Evolutionary conservation across 768 basidiomycete genomes (phyloP).

Genomic region (Daedalea quercina): DNA sequence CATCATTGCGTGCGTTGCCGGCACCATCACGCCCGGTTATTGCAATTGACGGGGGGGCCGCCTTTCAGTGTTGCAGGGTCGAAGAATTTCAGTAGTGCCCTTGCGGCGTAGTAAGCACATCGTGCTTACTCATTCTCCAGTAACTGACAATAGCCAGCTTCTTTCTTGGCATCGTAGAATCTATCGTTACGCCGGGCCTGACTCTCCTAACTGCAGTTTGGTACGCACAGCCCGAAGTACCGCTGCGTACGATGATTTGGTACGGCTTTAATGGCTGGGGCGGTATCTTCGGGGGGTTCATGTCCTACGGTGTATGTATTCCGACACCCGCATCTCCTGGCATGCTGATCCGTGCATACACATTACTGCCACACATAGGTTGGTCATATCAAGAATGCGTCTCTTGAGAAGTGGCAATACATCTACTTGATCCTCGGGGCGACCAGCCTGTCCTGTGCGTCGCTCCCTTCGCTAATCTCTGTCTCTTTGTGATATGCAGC

Average conservation of each 20-base stretch:
- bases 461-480: too few relatives aligned
- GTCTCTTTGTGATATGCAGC: not conserved
- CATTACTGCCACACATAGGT: not conserved
- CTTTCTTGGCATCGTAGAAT: slow-evolving; percentile 14
- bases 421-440: slow-evolving; percentile 13
- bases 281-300: slow-evolving; percentile 13
- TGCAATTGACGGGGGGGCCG: too few relatives aligned
- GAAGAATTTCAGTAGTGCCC: slow-evolving; percentile 8
- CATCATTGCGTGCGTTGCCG: slow-evolving; percentile 15
- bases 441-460: slow-evolving; percentile 11
- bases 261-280: slow-evolving; percentile 17
- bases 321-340: not conserved
- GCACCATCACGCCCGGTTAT: not conserved
- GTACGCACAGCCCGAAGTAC: slow-evolving; percentile 14
- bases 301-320: slow-evolving; percentile 12
- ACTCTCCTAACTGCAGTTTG: slow-evolving; percentile 13
- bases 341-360: not conserved
- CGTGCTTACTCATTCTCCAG: not conserved
- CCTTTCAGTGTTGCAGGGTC: not conserved
- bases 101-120: slow-evolving; percentile 8
- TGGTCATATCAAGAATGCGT: slow-evolving; percentile 9
- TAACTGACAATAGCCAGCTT: slow-evolving; percentile 4
- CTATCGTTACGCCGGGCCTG: slow-evolving; percentile 13
- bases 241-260: slow-evolving; percentile 14
- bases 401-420: slow-evolving; percentile 13